phyloP scores from a whole-genome alignment of 1,139 yeast species.

The Lodderomyces oxycetoniae region DNA sequence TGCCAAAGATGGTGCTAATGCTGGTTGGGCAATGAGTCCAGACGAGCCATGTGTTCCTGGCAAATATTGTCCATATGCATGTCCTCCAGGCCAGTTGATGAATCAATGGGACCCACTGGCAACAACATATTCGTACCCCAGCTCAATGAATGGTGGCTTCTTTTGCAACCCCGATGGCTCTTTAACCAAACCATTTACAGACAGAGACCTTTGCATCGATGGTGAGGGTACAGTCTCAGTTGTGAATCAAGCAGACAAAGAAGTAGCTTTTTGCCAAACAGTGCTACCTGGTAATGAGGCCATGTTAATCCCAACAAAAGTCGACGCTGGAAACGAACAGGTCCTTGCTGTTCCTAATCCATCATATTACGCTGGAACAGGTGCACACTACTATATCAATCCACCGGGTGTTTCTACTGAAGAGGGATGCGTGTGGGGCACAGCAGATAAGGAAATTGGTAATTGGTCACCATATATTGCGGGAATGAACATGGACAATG shows the following conservation, averaged over 20 bases:
- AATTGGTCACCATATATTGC: constrained; percentile 95
- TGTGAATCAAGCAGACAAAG: constrained; percentile 46
- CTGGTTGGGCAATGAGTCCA: constrained; percentile 85
- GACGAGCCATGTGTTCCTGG: constrained; percentile 73
- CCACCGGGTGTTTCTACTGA: constrained; percentile 75
- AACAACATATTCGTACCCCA: constrained; percentile 58
- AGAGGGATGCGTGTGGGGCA: constrained; percentile 87
- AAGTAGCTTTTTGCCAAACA: constrained; percentile 86
- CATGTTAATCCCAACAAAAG: constrained; percentile 81
- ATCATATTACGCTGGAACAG: constrained; percentile 66
- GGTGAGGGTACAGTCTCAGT: constrained; percentile 73
- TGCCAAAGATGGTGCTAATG: constrained; percentile 53
- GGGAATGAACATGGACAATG: constrained; percentile 73
- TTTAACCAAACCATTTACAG: constrained; percentile 56
- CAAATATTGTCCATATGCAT: constrained; percentile 81
- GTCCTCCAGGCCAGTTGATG: constrained; percentile 78
- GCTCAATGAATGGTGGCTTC: constrained; percentile 76
- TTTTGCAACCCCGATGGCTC: constrained; percentile 70
- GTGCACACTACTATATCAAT: constrained; percentile 84
- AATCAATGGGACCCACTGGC: constrained; percentile 71
- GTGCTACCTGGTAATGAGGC: constrained; percentile 92
- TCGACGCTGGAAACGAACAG: constrained; percentile 39
- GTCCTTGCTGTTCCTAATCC: constrained; percentile 81
- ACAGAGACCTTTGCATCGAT: constrained; percentile 62
- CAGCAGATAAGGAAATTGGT: constrained; percentile 61